Conservation (phyloP, 1,284 basidiomycete species). For the Cryptococcus sp. region DNA sequence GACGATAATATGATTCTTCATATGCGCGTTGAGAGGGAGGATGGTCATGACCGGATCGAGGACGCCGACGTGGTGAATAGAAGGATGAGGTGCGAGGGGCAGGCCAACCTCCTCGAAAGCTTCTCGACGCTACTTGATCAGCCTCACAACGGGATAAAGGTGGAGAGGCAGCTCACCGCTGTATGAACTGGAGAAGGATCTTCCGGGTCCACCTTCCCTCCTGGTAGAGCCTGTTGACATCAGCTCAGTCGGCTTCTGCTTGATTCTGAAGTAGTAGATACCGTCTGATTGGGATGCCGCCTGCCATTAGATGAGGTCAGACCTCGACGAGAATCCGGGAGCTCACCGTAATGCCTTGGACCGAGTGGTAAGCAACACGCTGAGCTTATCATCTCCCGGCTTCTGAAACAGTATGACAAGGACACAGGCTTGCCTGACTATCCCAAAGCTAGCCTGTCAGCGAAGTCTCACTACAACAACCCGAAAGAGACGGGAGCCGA, state of each 20-base stretch:
- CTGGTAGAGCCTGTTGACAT: slow-evolving; percentile 59
- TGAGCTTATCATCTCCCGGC: slow-evolving; percentile 52
- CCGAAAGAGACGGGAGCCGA: neutral
- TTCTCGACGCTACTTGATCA: slow-evolving; percentile 60
- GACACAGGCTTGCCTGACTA: slow-evolving; percentile 57
- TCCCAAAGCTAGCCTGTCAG: slow-evolving; percentile 26
- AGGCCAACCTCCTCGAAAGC: slow-evolving; percentile 74
- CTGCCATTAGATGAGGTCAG: slow-evolving; percentile 8
- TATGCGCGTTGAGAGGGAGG: slow-evolving; percentile 52
- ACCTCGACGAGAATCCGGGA: no score
- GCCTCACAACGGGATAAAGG: neutral
- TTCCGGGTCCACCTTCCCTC: slow-evolving; percentile 55
- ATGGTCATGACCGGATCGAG: slow-evolving; percentile 71
- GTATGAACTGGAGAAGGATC: slow-evolving; percentile 53
- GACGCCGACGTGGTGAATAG: slow-evolving; percentile 59
- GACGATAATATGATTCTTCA: slow-evolving; percentile 46
- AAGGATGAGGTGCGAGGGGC: slow-evolving; percentile 53
- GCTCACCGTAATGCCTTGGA: slow-evolving; percentile 61
- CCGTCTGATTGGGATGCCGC: slow-evolving; percentile 36
- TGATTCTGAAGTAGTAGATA: slow-evolving; percentile 14
- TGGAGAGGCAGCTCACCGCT: slow-evolving; percentile 55
- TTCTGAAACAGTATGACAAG: slow-evolving; percentile 70
- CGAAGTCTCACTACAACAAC: slow-evolving; percentile 8
- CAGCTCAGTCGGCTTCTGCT: neutral
- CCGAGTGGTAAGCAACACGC: slow-evolving; percentile 75